These are phyloP conservation scores for Loxodes magnus DNA, from an alignment of 73 alveolate genomes.

Conservation along the genomic window DNA sequence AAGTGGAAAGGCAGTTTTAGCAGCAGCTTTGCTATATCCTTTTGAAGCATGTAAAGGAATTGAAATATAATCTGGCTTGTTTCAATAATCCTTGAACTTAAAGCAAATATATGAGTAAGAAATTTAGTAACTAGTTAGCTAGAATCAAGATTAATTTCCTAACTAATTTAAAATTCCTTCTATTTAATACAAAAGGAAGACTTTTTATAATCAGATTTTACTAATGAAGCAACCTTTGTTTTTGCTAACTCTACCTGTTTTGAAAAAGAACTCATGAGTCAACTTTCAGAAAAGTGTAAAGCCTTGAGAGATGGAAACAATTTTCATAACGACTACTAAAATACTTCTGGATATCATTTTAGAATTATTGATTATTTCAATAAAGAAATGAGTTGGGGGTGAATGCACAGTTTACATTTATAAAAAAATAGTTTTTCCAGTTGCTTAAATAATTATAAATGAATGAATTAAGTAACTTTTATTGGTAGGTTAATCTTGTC, in stretches of 20 bases:
- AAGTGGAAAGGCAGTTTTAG: constrained; percentile 77
- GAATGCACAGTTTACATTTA: constrained; percentile 69
- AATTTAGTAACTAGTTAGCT: constrained; percentile 24
- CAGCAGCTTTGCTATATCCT: constrained; percentile 59
- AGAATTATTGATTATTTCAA: constrained; percentile 39
- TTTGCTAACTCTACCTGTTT: constrained; percentile 87
- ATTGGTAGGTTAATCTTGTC: too few species aligned
- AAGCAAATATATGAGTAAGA: constrained; percentile 13
- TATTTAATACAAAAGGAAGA: constrained; percentile 51
- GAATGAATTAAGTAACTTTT: too few species aligned
- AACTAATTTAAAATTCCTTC: constrained; percentile 21
- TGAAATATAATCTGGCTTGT: constrained; percentile 50
- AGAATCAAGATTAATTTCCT: constrained; percentile 24
- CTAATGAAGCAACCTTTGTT: constrained; percentile 65
- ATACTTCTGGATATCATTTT: constrained; percentile 59
- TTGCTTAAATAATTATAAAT: too few species aligned
- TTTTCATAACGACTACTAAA: constrained; percentile 50
- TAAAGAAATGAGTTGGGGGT: constrained; percentile 85
- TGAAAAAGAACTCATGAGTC: constrained; percentile 54
- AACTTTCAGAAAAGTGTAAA: constrained; percentile 58
- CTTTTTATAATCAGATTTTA: constrained; percentile 58
- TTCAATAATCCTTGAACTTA: constrained; percentile 13
- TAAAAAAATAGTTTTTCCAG: constrained; percentile 48
- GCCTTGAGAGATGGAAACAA: constrained; percentile 52
- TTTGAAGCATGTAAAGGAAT: constrained; percentile 73